Evolutionary conservation across 345 rosid genomes (phyloP), one percentile per base, ranked within the genome.

Genomic region (Aquilaria malaccensis): DNA sequence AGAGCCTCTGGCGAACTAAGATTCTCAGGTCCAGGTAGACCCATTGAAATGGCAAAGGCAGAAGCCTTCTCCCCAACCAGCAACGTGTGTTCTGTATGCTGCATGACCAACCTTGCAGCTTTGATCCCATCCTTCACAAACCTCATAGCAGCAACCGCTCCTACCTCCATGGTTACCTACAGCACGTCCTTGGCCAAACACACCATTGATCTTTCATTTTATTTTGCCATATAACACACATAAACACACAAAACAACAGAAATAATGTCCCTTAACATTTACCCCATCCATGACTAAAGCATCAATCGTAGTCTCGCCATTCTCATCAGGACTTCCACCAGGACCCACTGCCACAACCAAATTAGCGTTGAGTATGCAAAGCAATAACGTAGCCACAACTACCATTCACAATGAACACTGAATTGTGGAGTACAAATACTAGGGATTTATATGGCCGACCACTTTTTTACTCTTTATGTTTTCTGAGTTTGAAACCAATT

Each of bases 141-240:
- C 58, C 94, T 82, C 98, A 93, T 93, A 50, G 88, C 97, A 78
- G 94, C 98, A 71, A 93, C 91, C 59, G 98, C 98, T 72, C 98
- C 98, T 61, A 85, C 96, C 80, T 89, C 98, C 98, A 93, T 93
- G 3, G 96, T 93, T 50, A 80, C 90, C 98, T 89, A 83, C 15
- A 7, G 69, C 70, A 75, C 55, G 56, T 74, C 77, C 87, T 86
- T 81, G 70, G 70, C 79, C 58, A 81, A 52, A 64, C 32, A 50
- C 51, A 67, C 57, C 48, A 63, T 55, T 32, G 30, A 71, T 33
- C 14, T 33, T 31, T 67, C 67, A 63, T 61, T 69, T 69, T 33
- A 55, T 37, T 22, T 12, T 30, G 7, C 50, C 43, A 37, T 37
- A 37, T 37, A 37, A 37, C 43, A 37, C 5, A 37, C 22, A 22